Conservation (phyloP, 2,329 filamentous ascomycete species). For the Aureobasidium pullulans region DNA sequence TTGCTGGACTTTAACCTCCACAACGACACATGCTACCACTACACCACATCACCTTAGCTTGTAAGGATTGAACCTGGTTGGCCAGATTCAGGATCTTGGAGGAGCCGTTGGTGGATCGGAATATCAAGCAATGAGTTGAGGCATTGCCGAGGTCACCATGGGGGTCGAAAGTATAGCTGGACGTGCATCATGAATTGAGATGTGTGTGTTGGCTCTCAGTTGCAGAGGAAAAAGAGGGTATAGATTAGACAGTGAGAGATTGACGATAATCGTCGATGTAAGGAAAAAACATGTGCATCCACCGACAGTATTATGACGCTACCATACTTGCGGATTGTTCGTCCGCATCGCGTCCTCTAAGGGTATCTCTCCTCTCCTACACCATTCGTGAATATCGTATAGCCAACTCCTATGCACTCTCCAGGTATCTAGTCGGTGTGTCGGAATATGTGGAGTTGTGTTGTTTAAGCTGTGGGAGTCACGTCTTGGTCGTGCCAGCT, state of each 20-base stretch:
- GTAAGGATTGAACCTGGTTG: constrained; percentile 4
- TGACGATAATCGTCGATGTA: neutral
- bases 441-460: neutral
- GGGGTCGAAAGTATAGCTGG: too few relatives aligned
- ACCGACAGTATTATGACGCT: constrained; percentile 1
- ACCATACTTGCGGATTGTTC: neutral
- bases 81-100: constrained; percentile 10
- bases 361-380: neutral
- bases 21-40: constrained; percentile 10
- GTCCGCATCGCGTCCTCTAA: neutral
- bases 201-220: too few relatives aligned
- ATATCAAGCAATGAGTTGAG: too few relatives aligned
- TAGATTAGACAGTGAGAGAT: too few relatives aligned
- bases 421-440: neutral
- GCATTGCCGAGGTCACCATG: too few relatives aligned
- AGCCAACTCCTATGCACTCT: neutral
- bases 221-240: too few relatives aligned
- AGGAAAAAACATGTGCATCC: neutral
- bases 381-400: neutral
- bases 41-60: constrained; percentile 9
- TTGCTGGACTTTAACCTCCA: constrained; percentile 4
- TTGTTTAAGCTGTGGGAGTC: neutral
- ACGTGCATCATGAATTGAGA: too few relatives aligned
- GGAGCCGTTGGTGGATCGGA: fast-evolving
- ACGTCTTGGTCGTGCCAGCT: neutral